Percentiles rank a stretch among this genome's conserved stretches.
phyloP scores from a whole-genome alignment of 331 rosid species.

The Pyrus hybrid region DNA sequence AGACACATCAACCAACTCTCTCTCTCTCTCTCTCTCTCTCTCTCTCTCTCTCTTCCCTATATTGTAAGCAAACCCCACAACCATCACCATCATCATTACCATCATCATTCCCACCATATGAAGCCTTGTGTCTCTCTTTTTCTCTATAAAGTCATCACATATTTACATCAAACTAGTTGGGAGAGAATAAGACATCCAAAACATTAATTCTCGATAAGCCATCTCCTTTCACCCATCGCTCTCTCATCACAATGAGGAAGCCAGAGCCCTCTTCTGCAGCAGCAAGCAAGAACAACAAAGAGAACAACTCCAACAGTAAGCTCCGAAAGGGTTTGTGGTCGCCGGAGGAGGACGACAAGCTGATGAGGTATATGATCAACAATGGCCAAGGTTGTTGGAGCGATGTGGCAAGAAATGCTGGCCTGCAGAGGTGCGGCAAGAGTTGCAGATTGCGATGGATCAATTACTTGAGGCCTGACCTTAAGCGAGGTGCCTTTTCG shows the following conservation, averaged over 20 bases:
- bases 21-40: constrained; percentile 42
- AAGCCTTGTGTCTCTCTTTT: constrained; percentile 47
- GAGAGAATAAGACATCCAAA: constrained; percentile 13
- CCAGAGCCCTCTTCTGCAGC: constrained; percentile 25
- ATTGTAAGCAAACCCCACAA: constrained; percentile 96
- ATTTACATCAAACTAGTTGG: constrained; percentile 44
- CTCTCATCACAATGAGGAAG: constrained; percentile 56
- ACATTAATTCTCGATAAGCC: not conserved
- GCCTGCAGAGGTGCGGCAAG: constrained; percentile 83
- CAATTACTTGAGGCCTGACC: constrained; percentile 90
- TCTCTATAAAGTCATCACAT: constrained; percentile 36
- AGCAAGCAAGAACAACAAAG: constrained; percentile 11
- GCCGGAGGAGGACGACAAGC: constrained; percentile 91
- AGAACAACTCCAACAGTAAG: constrained; percentile 15
- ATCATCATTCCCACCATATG: constrained; percentile 68
- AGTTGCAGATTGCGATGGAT: constrained; percentile 93
- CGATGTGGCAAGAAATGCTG: constrained; percentile 91
- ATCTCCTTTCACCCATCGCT: not conserved
- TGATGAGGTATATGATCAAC: constrained; percentile 66
- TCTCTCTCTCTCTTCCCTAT: constrained; percentile 53
- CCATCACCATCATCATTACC: constrained; percentile 53
- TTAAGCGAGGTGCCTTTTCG: constrained; percentile 82
- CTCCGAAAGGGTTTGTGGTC: constrained; percentile 92
- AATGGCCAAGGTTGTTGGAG: constrained; percentile 95
- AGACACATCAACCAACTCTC: constrained; percentile 77